phyloP scores from a whole-genome alignment of 371 early-diverging fungal species.

The Sporodiniella umbellata region DNA sequence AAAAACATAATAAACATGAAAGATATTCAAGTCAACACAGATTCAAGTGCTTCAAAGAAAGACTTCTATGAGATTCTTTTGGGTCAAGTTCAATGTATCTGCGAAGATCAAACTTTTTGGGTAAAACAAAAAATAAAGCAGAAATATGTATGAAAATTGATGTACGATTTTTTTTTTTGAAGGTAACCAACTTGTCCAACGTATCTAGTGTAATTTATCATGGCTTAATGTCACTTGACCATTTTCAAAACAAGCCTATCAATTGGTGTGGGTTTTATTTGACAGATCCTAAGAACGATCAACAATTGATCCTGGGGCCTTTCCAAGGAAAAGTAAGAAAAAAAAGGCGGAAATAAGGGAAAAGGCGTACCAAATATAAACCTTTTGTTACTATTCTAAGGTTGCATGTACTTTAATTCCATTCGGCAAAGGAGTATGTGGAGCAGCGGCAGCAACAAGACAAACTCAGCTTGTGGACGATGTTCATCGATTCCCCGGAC shows the following conservation, averaged over 20 bases:
- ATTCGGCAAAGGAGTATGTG: slow-evolving; percentile 87
- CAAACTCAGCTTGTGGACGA: slow-evolving; percentile 66
- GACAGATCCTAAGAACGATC: slow-evolving; percentile 45
- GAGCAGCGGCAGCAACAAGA: slow-evolving; percentile 64
- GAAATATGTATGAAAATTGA: background rate
- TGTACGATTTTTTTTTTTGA: background rate
- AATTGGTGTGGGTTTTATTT: slow-evolving; percentile 94
- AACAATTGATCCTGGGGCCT: slow-evolving; percentile 75
- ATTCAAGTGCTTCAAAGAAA: slow-evolving; percentile 36
- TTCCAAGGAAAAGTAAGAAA: slow-evolving; percentile 80
- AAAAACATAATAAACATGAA: no score
- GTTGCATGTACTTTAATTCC: slow-evolving; percentile 84
- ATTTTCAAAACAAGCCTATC: slow-evolving; percentile 70
- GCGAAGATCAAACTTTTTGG: slow-evolving; percentile 60
- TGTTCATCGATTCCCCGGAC: slow-evolving; percentile 84
- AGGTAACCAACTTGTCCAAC: slow-evolving; percentile 80
- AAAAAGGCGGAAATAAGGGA: background rate
- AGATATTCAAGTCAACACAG: slow-evolving; percentile 33
- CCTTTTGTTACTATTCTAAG: slow-evolving; percentile 21
- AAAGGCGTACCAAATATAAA: background rate
- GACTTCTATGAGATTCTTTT: slow-evolving; percentile 57
- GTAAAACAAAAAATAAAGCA: slow-evolving; percentile 13
- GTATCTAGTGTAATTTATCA: slow-evolving; percentile 79
- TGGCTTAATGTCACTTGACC: slow-evolving; percentile 53
- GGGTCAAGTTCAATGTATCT: slow-evolving; percentile 38